A percentile compares a stretch with the other conserved stretches of the same genome.
Conservation (phyloP, 306 rosid species). For the Medicago arabica region DNA sequence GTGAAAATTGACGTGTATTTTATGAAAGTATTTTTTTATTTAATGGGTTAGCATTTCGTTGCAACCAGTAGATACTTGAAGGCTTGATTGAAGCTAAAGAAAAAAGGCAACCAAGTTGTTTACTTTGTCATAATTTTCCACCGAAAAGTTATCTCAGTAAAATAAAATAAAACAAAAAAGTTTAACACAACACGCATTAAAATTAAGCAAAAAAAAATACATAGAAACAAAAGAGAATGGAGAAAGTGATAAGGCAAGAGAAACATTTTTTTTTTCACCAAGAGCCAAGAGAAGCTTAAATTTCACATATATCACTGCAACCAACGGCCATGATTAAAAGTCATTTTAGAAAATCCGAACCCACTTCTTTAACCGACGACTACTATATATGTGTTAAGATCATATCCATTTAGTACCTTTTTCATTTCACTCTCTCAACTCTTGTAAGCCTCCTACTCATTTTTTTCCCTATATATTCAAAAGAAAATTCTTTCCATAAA, state of each 20-base stretch:
- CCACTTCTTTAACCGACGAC: too few species aligned
- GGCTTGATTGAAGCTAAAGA: background rate
- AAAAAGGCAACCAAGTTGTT: background rate
- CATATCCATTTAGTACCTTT: too few species aligned
- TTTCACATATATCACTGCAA: background rate
- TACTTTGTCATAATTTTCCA: background rate
- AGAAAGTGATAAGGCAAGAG: conserved; percentile 6
- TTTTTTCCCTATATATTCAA: background rate
- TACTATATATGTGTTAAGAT: too few species aligned
- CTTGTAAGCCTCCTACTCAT: conserved; percentile 37
- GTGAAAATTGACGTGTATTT: background rate
- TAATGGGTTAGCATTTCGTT: background rate
- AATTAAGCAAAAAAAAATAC: background rate
- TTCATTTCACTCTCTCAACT: conserved; percentile 17
- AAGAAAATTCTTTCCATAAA: conserved; percentile 24
- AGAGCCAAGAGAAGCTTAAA: background rate
- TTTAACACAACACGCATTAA: background rate
- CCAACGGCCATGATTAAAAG: background rate
- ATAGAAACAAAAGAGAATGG: background rate
- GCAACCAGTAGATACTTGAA: background rate
- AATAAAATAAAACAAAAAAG: background rate
- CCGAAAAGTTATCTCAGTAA: background rate
- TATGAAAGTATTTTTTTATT: background rate
- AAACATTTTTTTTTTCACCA: background rate
- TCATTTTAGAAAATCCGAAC: conserved; percentile 49